Base-by-base conservation (phyloP, 805 yeast species). In the Zygosaccharomyces bisporus region DNA sequence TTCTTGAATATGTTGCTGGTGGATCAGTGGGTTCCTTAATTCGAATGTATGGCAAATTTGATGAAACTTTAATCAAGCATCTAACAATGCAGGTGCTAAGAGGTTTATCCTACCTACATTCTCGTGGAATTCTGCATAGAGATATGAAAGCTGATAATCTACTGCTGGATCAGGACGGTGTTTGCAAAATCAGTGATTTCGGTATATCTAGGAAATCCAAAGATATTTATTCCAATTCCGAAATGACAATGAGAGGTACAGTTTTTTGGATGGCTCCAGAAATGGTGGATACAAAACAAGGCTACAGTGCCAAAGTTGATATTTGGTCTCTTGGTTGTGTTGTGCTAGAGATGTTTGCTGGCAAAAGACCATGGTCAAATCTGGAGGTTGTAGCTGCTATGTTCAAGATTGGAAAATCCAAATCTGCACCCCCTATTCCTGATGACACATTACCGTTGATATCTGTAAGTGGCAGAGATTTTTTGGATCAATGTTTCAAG, bases 261-360 rank as follows among this genome's bases (percentile, higher is more conserved):
- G 88, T 95, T 1, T 93, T 90, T 64, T 93, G 99, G 99, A 93
- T 93, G 99, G 99, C 99, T 1, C 99, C 99, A 0, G 99, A 93
- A 61, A 96, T 95, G 52, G 89, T 93, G 40, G 91, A 89, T 61
- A 88, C 87, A 46, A 81, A 81, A 52, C 93, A 84, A 61, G 99
- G 99, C 0, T 93, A 93, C 63, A 87, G 95, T 70, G 99, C 99
- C 16, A 93, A 93, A 66, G 89, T 93, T 18, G 99, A 93, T 66
- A 90, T 93, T 31, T 93, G 99, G 99, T 90, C 98, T 0, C 66
- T 91, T 18, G 99, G 99, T 1, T 93, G 99, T 70, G 96, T 93
- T 35, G 95, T 93, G 19, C 64, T 93, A 41, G 99, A 93, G 64
- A 93, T 93, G 98, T 89, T 86, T 73, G 96, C 96, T 0, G 99